Evolutionary conservation across 768 basidiomycete genomes (phyloP).

Genomic region (Omphalotus guepiniiformis): DNA sequence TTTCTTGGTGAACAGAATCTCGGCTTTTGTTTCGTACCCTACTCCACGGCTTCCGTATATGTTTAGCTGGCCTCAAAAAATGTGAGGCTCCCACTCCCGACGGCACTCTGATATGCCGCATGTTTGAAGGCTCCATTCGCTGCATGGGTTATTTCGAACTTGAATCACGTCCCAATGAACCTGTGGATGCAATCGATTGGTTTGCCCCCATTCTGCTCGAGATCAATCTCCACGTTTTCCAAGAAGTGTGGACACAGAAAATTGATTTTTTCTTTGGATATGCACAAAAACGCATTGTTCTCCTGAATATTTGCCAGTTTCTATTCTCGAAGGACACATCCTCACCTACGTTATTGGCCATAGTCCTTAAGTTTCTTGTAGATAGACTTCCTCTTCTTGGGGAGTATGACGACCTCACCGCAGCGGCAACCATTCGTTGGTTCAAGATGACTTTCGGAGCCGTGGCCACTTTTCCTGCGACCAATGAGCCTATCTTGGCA

Average conservation of each 20-base stretch:
- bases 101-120: constrained; percentile 78
- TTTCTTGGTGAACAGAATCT: constrained; percentile 64
- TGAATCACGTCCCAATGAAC: constrained; percentile 52
- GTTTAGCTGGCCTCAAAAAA: constrained; percentile 72
- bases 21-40: constrained; percentile 84
- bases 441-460: constrained; percentile 96
- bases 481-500: constrained; percentile 91
- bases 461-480: constrained; percentile 63
- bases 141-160: constrained; percentile 81
- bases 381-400: constrained; percentile 79
- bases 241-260: constrained; percentile 93
- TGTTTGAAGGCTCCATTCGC: constrained; percentile 82
- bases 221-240: constrained; percentile 87
- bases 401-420: constrained; percentile 76
- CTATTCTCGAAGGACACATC: constrained; percentile 76
- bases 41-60: constrained; percentile 82
- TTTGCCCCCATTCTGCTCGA: constrained; percentile 74
- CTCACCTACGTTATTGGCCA: constrained; percentile 80
- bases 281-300: constrained; percentile 67
- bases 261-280: constrained; percentile 88
- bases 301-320: constrained; percentile 81
- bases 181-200: constrained; percentile 81
- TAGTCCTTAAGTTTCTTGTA: constrained; percentile 83
- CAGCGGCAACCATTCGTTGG: constrained; percentile 80
- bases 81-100: constrained; percentile 77